Percentiles rank a stretch among this genome's conserved stretches.
phyloP scores from a whole-genome alignment of 2,329 filamentous ascomycete genomes.

The Alternaria ethzedia region DNA sequence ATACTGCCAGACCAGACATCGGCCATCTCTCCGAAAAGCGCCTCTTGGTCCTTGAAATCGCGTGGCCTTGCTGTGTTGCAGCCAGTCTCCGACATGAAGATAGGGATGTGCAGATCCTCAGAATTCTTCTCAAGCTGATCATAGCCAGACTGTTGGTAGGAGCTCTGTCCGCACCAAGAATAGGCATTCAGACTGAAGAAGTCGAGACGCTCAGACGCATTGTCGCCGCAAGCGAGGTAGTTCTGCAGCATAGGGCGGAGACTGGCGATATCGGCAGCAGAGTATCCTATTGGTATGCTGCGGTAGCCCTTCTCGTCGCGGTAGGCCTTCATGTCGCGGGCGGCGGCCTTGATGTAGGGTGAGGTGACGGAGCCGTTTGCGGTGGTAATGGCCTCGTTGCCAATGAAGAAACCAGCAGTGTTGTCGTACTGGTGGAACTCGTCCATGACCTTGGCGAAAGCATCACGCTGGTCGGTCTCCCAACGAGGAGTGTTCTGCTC shows the following conservation, averaged over 20 bases:
- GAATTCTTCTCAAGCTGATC: slow-evolving; percentile 69
- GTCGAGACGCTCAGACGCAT: slow-evolving; percentile 72
- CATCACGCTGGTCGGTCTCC: slow-evolving; percentile 73
- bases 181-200: slow-evolving; percentile 89
- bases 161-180: slow-evolving; percentile 60
- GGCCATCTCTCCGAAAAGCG: slow-evolving; percentile 81
- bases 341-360: slow-evolving; percentile 82
- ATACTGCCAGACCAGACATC: slow-evolving; percentile 77
- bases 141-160: slow-evolving; percentile 73
- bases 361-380: slow-evolving; percentile 66
- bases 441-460: slow-evolving; percentile 76
- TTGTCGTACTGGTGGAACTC: slow-evolving; percentile 80
- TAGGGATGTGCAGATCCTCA: slow-evolving; percentile 70
- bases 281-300: slow-evolving; percentile 84
- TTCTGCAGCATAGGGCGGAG: slow-evolving; percentile 70
- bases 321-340: slow-evolving; percentile 83
- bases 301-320: slow-evolving; percentile 77
- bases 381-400: slow-evolving; percentile 80
- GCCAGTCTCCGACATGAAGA: slow-evolving; percentile 77
- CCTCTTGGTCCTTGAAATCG: slow-evolving; percentile 73
- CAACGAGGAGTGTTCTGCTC: slow-evolving; percentile 69
- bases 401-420: slow-evolving; percentile 76
- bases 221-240: slow-evolving; percentile 79
- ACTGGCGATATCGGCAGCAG: slow-evolving; percentile 80
- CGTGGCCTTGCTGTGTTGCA: slow-evolving; percentile 72